phyloP scores from a whole-genome alignment of 1,284 basidiomycete species.

The Moesziomyces aphidis region DNA sequence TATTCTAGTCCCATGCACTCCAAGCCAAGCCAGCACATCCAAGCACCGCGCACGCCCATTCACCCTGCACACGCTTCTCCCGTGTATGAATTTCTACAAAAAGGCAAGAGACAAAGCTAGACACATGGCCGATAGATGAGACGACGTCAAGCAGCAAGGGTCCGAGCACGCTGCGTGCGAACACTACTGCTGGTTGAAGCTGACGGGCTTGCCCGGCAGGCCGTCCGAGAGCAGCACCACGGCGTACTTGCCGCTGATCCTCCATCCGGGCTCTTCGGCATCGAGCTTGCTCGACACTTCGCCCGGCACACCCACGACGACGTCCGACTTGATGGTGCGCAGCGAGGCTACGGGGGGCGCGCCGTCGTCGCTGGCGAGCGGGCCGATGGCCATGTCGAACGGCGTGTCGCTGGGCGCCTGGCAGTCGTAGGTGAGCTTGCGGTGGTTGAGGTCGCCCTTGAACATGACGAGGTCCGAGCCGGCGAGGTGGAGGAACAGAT shows the following conservation, averaged over 20 bases:
- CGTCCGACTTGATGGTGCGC: slow-evolving; percentile 70
- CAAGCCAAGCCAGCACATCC: too few relatives aligned
- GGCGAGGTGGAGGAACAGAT: slow-evolving; percentile 92
- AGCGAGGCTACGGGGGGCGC: slow-evolving; percentile 78
- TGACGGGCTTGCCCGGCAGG: slow-evolving; percentile 43
- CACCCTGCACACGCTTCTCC: too few relatives aligned
- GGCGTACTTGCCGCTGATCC: slow-evolving; percentile 81
- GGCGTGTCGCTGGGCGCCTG: slow-evolving; percentile 86
- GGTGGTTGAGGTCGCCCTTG: slow-evolving; percentile 92
- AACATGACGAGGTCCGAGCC: slow-evolving; percentile 92
- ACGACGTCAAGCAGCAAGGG: too few relatives aligned
- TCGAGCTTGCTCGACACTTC: slow-evolving; percentile 78
- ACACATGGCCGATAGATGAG: too few relatives aligned
- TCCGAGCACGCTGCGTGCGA: not conserved
- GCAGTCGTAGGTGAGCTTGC: slow-evolving; percentile 74
- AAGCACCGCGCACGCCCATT: too few relatives aligned
- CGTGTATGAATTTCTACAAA: too few relatives aligned
- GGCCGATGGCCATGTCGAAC: slow-evolving; percentile 91
- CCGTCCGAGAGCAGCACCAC: slow-evolving; percentile 64
- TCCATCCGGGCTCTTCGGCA: slow-evolving; percentile 78
- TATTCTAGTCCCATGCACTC: too few relatives aligned
- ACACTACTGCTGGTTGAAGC: slow-evolving; percentile 35
- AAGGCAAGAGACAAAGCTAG: too few relatives aligned
- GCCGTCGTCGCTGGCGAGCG: slow-evolving; percentile 87
- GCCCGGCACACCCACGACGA: slow-evolving; percentile 81